Base-by-base conservation (phyloP, 352 stramenopile species). In the Phytophthora nicotianae region DNA sequence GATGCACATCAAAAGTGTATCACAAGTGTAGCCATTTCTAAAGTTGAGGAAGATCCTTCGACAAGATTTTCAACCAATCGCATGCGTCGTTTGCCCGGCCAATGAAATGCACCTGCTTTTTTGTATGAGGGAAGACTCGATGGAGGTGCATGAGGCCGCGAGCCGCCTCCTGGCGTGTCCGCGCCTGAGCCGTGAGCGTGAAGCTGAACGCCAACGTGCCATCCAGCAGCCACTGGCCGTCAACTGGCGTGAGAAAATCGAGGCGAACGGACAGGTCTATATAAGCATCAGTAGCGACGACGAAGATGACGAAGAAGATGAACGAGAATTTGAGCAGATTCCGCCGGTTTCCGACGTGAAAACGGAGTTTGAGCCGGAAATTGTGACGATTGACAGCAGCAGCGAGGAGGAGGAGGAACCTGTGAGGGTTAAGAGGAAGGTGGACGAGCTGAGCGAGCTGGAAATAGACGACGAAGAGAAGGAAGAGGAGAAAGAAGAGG, bases 141-240 rank as follows among this genome's bases (percentile, higher is more conserved):
- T 73, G 68, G 54, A 76, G 47, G 68, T 77, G 60, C 66, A 72
- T 16, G 57, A 70, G 51, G 62, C 52, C 45, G 63, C 64, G 52
- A 75, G 68, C 50, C 72, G 65, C 59, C 59, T 77, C 52, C 47
- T 72, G 56, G 68, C 72, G 52, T 72, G 72, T 67, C 38, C 68
- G 55, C 68, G 63, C 10, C 49, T 79, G 50, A 74, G 62, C 48
- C 64, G 55, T 46, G 69, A 69, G 56, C 62, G 74, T 50, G 68
- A 79, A 32, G 55, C 63, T 63, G 86, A 96, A 70, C 86, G 91
- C 50, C 83, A 90, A 59, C 92, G 77, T 50, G 88, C 78, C 17
- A 75, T 97, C 43, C 80, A 97, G 61, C 65, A 83, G 37, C 77
- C 90, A 61, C 72, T 98, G 33, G 56, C 79, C 33, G 85, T 95